These are phyloP conservation scores for Ogataea naganishii DNA, from an alignment of 805 yeast genomes.

Conservation along the genomic window DNA sequence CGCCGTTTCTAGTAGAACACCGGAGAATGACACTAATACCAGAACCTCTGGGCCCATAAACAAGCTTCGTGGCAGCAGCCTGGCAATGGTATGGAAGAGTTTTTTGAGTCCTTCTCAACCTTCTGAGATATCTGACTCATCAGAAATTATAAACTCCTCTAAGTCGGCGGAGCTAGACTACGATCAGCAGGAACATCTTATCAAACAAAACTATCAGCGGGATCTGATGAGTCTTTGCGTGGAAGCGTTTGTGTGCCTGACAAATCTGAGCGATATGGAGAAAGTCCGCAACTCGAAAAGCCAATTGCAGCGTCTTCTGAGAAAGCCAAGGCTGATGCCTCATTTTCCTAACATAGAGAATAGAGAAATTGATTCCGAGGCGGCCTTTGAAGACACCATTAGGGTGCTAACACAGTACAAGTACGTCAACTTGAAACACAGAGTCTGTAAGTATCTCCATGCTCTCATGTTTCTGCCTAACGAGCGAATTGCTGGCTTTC, in stretches of 20 bases:
- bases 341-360: neutral
- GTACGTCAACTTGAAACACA: constrained; percentile 9
- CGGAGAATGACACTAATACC: too few species aligned
- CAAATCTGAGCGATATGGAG: neutral
- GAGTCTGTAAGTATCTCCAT: constrained; percentile 8
- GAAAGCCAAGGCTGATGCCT: neutral
- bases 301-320: neutral
- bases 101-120: too few species aligned
- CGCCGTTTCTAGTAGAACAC: too few species aligned
- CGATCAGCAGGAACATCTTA: neutral
- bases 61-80: too few species aligned
- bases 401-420: constrained; percentile 9
- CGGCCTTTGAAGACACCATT: constrained; percentile 5
- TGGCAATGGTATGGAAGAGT: too few species aligned
- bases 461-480: constrained; percentile 5
- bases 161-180: neutral
- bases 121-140: too few species aligned
- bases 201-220: neutral
- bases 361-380: constrained; percentile 1
- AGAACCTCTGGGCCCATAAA: too few species aligned
- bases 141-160: too few species aligned
- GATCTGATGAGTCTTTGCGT: neutral
- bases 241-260: constrained; percentile 1
- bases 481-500: constrained; percentile 16
- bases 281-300: neutral